Evolutionary conservation across 768 basidiomycete species (phyloP), one percentile per base, ranked within the genome.

Genomic region (Fibroporia radiculosa): DNA sequence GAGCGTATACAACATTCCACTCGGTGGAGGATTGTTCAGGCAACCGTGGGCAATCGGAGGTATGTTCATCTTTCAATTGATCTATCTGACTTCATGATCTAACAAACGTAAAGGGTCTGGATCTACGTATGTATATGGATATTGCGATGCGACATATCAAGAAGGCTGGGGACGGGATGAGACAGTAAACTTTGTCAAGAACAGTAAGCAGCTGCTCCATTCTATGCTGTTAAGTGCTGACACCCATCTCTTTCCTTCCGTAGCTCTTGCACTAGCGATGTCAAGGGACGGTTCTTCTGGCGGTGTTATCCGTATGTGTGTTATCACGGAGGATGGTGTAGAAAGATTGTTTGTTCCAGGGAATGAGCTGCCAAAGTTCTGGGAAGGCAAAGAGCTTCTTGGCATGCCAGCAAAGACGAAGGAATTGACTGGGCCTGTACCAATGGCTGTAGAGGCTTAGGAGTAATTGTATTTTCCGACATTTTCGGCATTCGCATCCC

Each of bases 21-120:
- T 99, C 12, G 96, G 96, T 19, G 96, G 96, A 42, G 96, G 96
- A 22, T 69, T 95, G 36, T 98, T 99, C 78, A 80, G 88, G 48
- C 93, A 95, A 55, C 93, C 95, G 6, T 99, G 96, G 96, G 91
- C 95, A 38, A 98, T 99, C 51, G 96, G 93, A 63, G 93, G 92
- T 88, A 58, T 32, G 78, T 62, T 36, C 40, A 27, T 37, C 6
- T 27, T 37, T 19, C 12, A 40, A 20, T 37, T 13, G 16, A 1
- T 12, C 29, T 31, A 7, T 24, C 8, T 26, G 7, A 27, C 35
- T 19, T 19, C 27, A 23, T 40, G 33, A 2, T 3, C 29, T 10
- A 22, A 10, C 6, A 18, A 3, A 20, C 42, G 20, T 28, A 14
- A 13, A 91, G 87, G 91, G 20, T 95, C 92, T 40, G 96, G 96